Evolutionary conservation across 1,139 yeast genomes (phyloP).

Genomic region (Diutina rugosa): DNA sequence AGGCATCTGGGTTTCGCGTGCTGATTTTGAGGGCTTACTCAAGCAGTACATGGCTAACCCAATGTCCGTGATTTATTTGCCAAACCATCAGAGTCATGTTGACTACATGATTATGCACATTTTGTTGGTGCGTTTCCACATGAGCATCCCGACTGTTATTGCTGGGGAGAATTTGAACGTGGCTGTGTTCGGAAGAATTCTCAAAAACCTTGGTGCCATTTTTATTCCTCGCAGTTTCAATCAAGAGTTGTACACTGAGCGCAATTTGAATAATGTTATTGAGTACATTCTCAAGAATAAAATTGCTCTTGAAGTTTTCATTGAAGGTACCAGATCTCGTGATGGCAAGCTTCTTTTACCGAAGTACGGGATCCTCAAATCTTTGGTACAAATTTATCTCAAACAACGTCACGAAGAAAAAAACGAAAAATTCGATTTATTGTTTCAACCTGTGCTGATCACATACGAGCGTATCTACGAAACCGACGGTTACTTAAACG

Average conservation of each 20-base stretch:
- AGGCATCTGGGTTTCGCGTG: constrained; percentile 29
- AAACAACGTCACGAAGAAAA: constrained; percentile 28
- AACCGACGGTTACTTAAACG: constrained; percentile 49
- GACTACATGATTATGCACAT: constrained; percentile 54
- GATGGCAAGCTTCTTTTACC: constrained; percentile 55
- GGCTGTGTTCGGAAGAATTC: constrained; percentile 39
- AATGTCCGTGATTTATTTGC: constrained; percentile 29
- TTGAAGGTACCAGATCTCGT: constrained; percentile 57
- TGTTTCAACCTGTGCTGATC: constrained; percentile 46
- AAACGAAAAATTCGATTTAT: constrained; percentile 28
- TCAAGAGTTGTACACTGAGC: constrained; percentile 43
- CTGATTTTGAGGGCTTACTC: constrained; percentile 19
- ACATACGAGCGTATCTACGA: constrained; percentile 59
- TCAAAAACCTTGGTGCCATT: constrained; percentile 33
- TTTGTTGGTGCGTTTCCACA: constrained; percentile 41
- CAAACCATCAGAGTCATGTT: constrained; percentile 53
- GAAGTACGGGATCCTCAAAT: constrained; percentile 51
- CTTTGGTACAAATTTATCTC: constrained; percentile 30
- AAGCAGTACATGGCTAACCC: constrained; percentile 24
- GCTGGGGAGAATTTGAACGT: constrained; percentile 63
- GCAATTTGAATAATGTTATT: constrained; percentile 40
- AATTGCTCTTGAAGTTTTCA: constrained; percentile 46
- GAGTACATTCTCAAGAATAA: constrained; percentile 41
- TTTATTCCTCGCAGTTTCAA: constrained; percentile 34
- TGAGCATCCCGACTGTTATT: constrained; percentile 47